phyloP scores from a whole-genome alignment of 192 early-diverging fungal species.

The Entomortierella lignicola region DNA sequence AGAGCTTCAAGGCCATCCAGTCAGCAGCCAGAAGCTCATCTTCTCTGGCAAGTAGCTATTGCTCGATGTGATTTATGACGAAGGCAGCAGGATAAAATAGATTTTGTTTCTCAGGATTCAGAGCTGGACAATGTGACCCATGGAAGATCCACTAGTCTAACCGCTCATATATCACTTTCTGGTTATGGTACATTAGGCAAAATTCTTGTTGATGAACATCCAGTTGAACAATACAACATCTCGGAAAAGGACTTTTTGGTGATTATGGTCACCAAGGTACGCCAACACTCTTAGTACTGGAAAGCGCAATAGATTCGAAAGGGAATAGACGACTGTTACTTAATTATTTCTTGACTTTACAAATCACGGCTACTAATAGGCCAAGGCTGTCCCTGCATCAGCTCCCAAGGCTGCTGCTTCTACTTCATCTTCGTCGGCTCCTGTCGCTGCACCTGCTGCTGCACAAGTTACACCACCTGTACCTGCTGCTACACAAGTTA shows the following conservation, averaged over 20 bases:
- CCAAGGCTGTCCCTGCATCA: conserved; percentile 54
- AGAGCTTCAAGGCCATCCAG: conserved; percentile 74
- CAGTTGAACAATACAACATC: conserved; percentile 80
- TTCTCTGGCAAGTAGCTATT: conserved; percentile 71
- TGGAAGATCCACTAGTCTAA: background rate
- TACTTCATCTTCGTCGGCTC: conserved; percentile 24
- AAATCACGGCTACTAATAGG: conserved; percentile 24
- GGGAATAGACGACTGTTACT: too few relatives aligned
- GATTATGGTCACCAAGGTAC: conserved; percentile 92
- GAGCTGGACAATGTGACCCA: background rate
- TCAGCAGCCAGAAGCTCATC: conserved; percentile 87
- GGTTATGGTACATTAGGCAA: conserved; percentile 80
- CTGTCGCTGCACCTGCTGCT: conserved; percentile 37
- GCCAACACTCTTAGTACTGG: background rate
- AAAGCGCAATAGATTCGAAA: background rate
- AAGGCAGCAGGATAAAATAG: background rate
- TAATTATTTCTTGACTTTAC: background rate
- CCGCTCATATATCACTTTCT: background rate
- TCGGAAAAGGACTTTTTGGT: conserved; percentile 95
- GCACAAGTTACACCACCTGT: conserved; percentile 53
- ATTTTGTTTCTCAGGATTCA: background rate
- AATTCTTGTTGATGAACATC: conserved; percentile 83
- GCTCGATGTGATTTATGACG: background rate
- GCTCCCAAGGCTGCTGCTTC: conserved; percentile 34
- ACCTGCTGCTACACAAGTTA: conserved; percentile 49